phyloP scores from a whole-genome alignment of 768 basidiomycete species.

The Boletus sp. region DNA sequence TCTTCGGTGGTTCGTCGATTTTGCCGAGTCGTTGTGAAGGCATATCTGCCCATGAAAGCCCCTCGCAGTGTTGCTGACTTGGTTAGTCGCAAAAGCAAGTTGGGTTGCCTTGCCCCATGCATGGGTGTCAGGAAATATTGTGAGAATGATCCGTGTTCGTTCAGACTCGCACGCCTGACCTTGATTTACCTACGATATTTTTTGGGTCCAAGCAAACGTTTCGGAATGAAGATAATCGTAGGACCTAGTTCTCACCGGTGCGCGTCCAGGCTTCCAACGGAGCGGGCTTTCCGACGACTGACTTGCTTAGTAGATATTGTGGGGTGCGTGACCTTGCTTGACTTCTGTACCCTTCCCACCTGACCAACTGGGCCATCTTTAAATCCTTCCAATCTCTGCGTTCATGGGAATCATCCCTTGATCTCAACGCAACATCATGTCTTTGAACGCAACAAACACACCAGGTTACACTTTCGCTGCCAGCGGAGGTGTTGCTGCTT shows the following conservation, averaged over 20 bases:
- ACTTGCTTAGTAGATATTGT: not conserved
- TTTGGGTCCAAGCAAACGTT: not conserved
- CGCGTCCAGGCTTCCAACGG: not conserved
- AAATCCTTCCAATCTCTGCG: not conserved
- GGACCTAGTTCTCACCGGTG: not conserved
- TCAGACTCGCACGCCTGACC: not conserved
- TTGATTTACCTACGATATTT: not conserved
- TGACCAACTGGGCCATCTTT: not conserved
- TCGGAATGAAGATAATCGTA: not conserved
- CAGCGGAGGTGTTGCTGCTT: slow-evolving; percentile 2
- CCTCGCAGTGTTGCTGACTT: slow-evolving; percentile 1
- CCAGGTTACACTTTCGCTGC: slow-evolving; percentile 35
- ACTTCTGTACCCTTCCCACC: not conserved
- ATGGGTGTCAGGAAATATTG: slow-evolving; percentile 4
- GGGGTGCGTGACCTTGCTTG: not conserved
- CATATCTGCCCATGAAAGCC: slow-evolving; percentile 3
- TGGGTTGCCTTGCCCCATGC: slow-evolving; percentile 8
- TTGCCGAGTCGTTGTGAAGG: slow-evolving; percentile 16
- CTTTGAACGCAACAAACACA: slow-evolving; percentile 19
- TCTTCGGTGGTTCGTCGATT: slow-evolving; percentile 12
- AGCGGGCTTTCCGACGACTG: not conserved
- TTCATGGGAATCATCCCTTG: slow-evolving; percentile 4
- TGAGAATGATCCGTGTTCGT: not conserved
- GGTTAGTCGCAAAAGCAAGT: not conserved
- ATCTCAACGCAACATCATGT: slow-evolving; percentile 12